Conservation (phyloP, 75 land plant species). For the Picea glauca region DNA sequence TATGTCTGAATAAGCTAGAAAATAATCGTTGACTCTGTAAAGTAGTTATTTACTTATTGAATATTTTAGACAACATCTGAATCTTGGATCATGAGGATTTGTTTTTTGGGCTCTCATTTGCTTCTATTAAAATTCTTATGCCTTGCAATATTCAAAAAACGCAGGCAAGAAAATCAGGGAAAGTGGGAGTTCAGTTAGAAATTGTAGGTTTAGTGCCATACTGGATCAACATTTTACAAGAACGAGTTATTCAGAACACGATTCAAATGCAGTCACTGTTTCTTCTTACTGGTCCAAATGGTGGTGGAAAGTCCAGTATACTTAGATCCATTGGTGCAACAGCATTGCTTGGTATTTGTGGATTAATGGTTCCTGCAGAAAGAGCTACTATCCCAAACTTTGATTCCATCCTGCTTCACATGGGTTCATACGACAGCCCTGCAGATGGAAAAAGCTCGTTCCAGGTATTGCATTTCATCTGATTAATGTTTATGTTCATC, state of each 20-base stretch:
- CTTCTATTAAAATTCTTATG: not conserved
- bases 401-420: constrained; percentile 88
- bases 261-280: constrained; percentile 77
- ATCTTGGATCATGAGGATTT: not conserved
- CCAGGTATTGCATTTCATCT: constrained; percentile 49
- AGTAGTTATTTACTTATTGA: not conserved
- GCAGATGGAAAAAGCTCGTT: constrained; percentile 97
- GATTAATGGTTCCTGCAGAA: constrained; percentile 91
- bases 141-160: not conserved
- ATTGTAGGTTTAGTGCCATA: constrained; percentile 73
- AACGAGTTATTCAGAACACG: constrained; percentile 54
- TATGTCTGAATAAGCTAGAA: not conserved
- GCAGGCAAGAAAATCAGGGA: constrained; percentile 11
- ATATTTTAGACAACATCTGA: not conserved
- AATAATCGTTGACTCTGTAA: too few species aligned
- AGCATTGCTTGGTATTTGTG: constrained; percentile 86
- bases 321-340: constrained; percentile 93
- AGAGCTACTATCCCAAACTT: constrained; percentile 72
- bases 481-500: not conserved
- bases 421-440: constrained; percentile 93
- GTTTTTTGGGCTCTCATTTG: not conserved
- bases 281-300: constrained; percentile 96
- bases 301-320: constrained; percentile 96
- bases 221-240: constrained; percentile 72
- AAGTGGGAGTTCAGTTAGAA: constrained; percentile 28